A percentile compares a stretch with the other conserved stretches of the same genome.
phyloP scores from a whole-genome alignment of 352 stramenopile genomes.

The Globisporangium spiculum region DNA sequence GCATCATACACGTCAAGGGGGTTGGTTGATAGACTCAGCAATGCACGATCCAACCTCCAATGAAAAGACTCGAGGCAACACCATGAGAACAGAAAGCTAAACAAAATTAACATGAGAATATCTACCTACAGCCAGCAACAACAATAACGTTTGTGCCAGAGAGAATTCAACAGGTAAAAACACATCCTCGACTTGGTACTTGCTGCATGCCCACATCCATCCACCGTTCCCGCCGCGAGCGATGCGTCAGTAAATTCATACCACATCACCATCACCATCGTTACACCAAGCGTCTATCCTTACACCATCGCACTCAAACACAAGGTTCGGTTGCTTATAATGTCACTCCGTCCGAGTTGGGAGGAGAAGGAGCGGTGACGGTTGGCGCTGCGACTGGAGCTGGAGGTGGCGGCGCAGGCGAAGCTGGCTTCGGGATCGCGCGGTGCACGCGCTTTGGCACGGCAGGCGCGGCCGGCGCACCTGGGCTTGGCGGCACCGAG shows the following conservation, averaged over 20 bases:
- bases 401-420: slow-evolving; percentile 13
- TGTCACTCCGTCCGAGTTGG: slow-evolving; percentile 8
- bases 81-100: background rate
- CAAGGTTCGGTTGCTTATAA: slow-evolving; percentile 10
- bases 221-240: background rate
- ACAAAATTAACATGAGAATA: slow-evolving; percentile 9
- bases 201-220: slow-evolving; percentile 8
- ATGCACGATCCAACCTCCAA: background rate
- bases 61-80: background rate
- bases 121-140: slow-evolving; percentile 13
- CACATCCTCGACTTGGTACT: slow-evolving; percentile 13
- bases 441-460: slow-evolving; percentile 20
- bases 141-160: slow-evolving; percentile 1
- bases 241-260: slow-evolving; percentile 15
- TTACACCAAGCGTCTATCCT: slow-evolving; percentile 6
- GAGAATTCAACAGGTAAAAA: slow-evolving; percentile 14
- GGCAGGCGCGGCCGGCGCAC: slow-evolving; percentile 10
- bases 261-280: slow-evolving; percentile 4
- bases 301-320: slow-evolving; percentile 3
- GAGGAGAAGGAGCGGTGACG: slow-evolving; percentile 13
- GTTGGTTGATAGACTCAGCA: background rate
- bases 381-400: slow-evolving; percentile 8
- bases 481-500: slow-evolving; percentile 15
- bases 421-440: slow-evolving; percentile 21
- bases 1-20: too few relatives aligned